Evolutionary conservation across 176 grass and related monocot species (phyloP).

Genomic region (Triticum urartu): DNA sequence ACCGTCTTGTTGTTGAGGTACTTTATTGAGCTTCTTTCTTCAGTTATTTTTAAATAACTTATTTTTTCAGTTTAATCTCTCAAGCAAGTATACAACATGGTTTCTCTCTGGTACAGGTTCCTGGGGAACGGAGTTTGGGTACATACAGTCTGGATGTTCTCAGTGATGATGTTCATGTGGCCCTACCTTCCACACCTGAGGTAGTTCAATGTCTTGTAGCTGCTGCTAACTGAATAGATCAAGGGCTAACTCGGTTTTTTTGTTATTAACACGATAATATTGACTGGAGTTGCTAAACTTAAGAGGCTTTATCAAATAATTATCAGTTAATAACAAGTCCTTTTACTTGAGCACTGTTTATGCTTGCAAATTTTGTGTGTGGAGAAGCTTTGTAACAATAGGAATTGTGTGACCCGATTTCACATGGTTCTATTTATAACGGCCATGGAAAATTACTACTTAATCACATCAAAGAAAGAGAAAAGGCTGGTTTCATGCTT

Average conservation of each 20-base stretch:
- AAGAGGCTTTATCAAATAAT: neutral
- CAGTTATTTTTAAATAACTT: neutral
- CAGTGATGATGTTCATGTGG: conserved; percentile 67
- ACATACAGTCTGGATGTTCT: conserved; percentile 86
- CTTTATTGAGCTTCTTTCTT: neutral
- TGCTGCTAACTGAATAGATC: conserved; percentile 26
- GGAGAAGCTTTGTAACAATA: conserved; percentile 15
- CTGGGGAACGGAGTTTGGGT: conserved; percentile 92
- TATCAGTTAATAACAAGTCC: neutral
- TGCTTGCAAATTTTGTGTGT: conserved; percentile 8
- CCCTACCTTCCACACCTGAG: conserved; percentile 75
- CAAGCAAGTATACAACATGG: conserved; percentile 14
- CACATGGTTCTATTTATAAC: neutral
- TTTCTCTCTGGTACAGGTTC: conserved; percentile 58
- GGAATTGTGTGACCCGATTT: neutral
- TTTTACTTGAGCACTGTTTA: neutral
- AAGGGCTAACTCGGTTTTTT: neutral
- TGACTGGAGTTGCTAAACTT: neutral
- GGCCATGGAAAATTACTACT: neutral
- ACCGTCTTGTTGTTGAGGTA: conserved; percentile 94
- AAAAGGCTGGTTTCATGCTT: neutral
- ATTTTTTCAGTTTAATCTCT: conserved; percentile 22
- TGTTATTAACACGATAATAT: neutral
- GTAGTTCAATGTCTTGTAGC: conserved; percentile 45
- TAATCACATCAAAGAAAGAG: conserved; percentile 21